Evolutionary conservation across 2,329 filamentous ascomycete genomes (phyloP), one percentile per base, ranked within the genome.

Genomic region (Alternaria triticimaculans): DNA sequence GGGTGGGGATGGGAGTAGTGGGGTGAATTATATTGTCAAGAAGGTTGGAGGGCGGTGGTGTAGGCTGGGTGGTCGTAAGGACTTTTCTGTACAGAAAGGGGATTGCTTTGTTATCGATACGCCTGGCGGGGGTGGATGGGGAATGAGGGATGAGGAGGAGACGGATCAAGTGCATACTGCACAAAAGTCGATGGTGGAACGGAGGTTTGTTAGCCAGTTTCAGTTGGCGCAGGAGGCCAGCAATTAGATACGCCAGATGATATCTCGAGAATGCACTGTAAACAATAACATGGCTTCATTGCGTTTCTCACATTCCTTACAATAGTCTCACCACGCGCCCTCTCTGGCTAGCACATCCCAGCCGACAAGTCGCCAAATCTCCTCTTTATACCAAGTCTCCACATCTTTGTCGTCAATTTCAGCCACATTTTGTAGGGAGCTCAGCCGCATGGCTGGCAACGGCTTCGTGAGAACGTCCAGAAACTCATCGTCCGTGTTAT

Each of bases 351-450:
- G 71, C 6, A 86, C 77, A 54, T 88, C 86, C 87, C 87, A 89
- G 0, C 87, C 87, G 7, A 89, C 70, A 57, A 88, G 71, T 56
- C 81, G 76, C 87, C 87, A 89, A 3, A 89, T 74, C 66, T 88
- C 84, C 59, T 82, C 81, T 57, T 83, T 81, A 67, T 87, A 89
- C 85, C 86, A 88, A 15, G 86, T 83, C 4, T 81, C 70, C 5
- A 83, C 79, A 9, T 83, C 75, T 15, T 77, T 71, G 26, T 83
- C 78, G 6, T 80, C 79, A 1, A 81, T 63, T 55, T 80, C 80
- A 1, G 78, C 76, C 9, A 79, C 71, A 6, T 70, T 71, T 14
- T 73, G 73, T 21, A 77, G 55, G 9, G 63, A 73, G n/a, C 53
- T 68, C 1, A 65, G 58, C 21, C 67, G 65, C 20, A 71, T 63